Conservation (phyloP, 2,329 filamentous ascomycete genomes). For the Ceratocystis papillata region DNA sequence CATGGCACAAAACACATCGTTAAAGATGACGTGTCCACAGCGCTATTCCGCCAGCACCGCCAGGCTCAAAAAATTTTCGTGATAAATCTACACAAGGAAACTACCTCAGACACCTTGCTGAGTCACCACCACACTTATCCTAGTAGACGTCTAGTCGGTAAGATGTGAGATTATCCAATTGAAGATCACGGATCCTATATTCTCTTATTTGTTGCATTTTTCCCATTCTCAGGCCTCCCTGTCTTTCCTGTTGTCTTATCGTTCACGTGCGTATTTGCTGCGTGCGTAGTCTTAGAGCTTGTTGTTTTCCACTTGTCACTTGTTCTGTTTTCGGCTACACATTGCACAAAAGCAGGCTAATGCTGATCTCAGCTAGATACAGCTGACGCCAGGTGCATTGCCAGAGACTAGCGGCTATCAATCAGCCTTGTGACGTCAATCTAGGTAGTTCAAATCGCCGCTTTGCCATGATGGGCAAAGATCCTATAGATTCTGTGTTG, state of each 20-base stretch:
- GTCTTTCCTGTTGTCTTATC: not conserved
- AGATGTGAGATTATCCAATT: not conserved
- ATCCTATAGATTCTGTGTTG: no score
- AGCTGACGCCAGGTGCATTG: not conserved
- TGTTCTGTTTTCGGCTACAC: conserved; percentile 3
- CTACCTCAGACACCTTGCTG: not conserved
- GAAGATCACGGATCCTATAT: not conserved
- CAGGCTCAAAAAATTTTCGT: not conserved
- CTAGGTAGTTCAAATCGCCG: no score
- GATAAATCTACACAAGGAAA: not conserved
- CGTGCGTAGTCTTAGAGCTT: not conserved
- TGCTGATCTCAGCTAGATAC: not conserved
- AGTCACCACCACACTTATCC: not conserved
- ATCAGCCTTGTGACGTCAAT: not conserved
- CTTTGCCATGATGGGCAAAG: no score
- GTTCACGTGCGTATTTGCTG: not conserved
- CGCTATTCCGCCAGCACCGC: not conserved
- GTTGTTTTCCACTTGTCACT: not conserved
- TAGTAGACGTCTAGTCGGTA: not conserved
- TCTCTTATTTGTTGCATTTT: not conserved
- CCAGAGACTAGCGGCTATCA: not conserved
- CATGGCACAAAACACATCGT: not conserved
- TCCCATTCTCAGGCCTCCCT: not conserved
- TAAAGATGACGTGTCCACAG: not conserved
- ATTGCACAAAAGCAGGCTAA: not conserved